Evolutionary conservation across 768 basidiomycete genomes (phyloP), one percentile per base, ranked within the genome.

Genomic region (Sporobolomyces roseus): DNA sequence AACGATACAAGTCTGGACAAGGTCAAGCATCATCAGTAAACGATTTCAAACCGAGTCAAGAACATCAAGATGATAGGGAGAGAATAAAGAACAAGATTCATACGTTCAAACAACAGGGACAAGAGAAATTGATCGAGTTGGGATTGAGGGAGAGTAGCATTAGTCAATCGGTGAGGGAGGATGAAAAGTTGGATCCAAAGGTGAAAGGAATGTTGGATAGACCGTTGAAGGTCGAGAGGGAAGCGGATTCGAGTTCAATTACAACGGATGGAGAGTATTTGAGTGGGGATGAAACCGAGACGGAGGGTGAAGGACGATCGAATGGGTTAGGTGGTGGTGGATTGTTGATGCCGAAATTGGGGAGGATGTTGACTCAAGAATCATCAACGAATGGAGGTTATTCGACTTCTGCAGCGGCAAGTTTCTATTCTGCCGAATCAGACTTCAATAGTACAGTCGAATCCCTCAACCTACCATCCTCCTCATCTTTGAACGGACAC

Each of bases 391-490:
- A 30, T 5, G 41, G 41, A 41, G 45, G 33, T 23, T n/a, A n/a
- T n/a, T n/a, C n/a, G n/a, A n/a, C n/a, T n/a, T n/a, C n/a, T n/a
- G 58, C 21, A 23, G 48, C 33, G 25, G 25, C 33, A 23, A 63
- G 55, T 32, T 59, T 64, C 38, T 61, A 69, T 27, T 64, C 68
- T 56, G 67, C 68, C 3, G 51, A 51, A 36, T 49, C 45, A 30
- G 58, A 61, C 13, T 23, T 43, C 13, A 29, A 25, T 27, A 19
- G 29, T 19, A 10, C 46, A n/a, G 7, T 12, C 41, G 14, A 43
- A 46, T 25, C 43, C 51, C 35, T 25, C 53, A 2, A 19, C 13
- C 32, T 41, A 30, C 2, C 36, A 58, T 6, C 4, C 38, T 32
- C 38, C 38, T 41, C 38, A 17, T 9, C 38, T 9, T 41, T 41